Percentiles rank a stretch among this genome's conserved stretches.
These are phyloP conservation scores for Schizothecium vesticola DNA, from an alignment of 495 filamentous ascomycete species.

Conservation along the genomic window DNA sequence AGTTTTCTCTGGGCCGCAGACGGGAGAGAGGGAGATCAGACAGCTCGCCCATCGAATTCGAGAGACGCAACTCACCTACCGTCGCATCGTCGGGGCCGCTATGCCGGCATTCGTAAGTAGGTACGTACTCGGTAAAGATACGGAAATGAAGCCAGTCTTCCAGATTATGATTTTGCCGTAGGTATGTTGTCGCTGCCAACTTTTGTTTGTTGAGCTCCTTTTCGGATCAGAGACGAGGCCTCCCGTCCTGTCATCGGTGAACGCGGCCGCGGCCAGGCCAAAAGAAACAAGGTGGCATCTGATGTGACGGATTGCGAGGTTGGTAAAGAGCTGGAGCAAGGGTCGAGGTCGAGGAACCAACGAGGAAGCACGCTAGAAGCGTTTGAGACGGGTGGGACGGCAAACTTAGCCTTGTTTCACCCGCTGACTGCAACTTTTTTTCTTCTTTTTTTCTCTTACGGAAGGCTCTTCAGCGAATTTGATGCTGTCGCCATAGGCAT, in stretches of 20 bases:
- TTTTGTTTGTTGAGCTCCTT: not conserved
- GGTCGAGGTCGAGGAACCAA: not conserved
- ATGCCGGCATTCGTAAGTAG: not conserved
- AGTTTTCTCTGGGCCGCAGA: conserved; percentile 13
- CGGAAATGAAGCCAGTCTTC: not conserved
- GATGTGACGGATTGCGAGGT: not conserved
- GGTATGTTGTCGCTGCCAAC: not conserved
- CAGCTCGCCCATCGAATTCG: conserved; percentile 8
- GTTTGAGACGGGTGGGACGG: conserved; percentile 15
- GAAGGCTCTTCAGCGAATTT: not conserved
- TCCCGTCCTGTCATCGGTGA: not conserved
- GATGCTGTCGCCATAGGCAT: not conserved
- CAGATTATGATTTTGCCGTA: not conserved
- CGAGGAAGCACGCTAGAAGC: not conserved
- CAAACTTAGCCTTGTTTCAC: conserved; percentile 8
- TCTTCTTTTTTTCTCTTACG: not conserved
- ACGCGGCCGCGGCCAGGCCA: not conserved
- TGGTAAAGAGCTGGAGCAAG: not conserved
- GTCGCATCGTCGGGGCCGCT: conserved; percentile 1
- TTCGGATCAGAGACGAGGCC: not conserved
- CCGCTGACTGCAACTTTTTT: not conserved
- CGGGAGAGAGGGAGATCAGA: conserved; percentile 23
- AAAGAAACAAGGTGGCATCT: not conserved
- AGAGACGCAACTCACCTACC: not conserved
- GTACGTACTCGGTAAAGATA: not conserved